Base-by-base conservation (phyloP, 768 basidiomycete genomes). In the Leucocoprinus leucothites region DNA sequence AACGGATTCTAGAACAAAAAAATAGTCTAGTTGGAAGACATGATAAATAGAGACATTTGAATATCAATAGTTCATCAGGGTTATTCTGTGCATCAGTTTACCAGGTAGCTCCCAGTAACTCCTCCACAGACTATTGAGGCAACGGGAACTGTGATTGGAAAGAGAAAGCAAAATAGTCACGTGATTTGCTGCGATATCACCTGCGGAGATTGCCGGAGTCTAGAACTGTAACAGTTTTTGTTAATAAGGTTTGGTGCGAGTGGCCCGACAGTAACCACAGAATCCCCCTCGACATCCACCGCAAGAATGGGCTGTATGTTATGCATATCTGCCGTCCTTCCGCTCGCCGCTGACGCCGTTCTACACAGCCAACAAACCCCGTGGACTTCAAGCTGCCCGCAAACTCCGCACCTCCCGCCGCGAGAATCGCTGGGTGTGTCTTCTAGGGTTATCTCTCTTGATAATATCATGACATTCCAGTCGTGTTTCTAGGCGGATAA, bases 361-460 rank as follows among this genome's bases (percentile, higher is more conserved):
- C 24, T 58, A 47, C 53, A 31, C 57, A 95, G 93, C 94, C 71
- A 94, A 95, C 85, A 97, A 98, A 91, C 95, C 95, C 71, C 90
- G 95, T 81, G 95, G 95, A 78, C 86, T 98, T 69, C 93, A 96
- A 81, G 96, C 96, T 67, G 96, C 94, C 69, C 91, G 97, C 76
- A 98, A 98, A 79, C 91, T 99, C 69, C 90, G 95, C 68, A 95
- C 82, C 67, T 82, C 86, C 76, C 89, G 97, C 65, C 85, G 93
- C 63, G 89, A 88, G 74, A 97, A 98, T 82, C 90, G 96, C 76
- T 99, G 97, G 97, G 93, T 94, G 59, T 64, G 85, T 40, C 11
- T 36, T 35, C 18, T 7, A 26, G 47, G 46, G 28, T 24, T 31
- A 49, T 44, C 28, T 31, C 18, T 31, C 11, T 19, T 35, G 21